A percentile compares a stretch with the other conserved stretches of the same genome.
phyloP scores from a whole-genome alignment of 2,329 filamentous ascomycete genomes.

The Podosphaera aphanis region DNA sequence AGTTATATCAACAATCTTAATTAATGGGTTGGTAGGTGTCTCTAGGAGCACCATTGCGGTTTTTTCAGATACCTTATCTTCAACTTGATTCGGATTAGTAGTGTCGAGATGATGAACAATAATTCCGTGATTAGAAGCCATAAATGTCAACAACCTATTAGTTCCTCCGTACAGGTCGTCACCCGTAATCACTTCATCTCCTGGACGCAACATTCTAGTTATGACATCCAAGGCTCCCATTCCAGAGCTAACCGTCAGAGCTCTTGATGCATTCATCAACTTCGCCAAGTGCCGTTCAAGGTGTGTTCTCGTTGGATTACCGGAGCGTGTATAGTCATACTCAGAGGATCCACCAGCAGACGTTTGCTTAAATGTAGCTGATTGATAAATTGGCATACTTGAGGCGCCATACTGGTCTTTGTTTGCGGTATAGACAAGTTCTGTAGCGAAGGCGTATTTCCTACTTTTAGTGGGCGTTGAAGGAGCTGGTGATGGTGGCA shows the following conservation, averaged over 20 bases:
- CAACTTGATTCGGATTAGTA: slow-evolving; percentile 50
- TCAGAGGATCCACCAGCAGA: slow-evolving; percentile 58
- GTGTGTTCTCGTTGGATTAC: slow-evolving; percentile 88
- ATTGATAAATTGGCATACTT: slow-evolving; percentile 94
- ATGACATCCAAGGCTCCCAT: slow-evolving; percentile 98
- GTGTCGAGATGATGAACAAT: slow-evolving; percentile 93
- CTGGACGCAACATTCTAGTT: slow-evolving; percentile 66
- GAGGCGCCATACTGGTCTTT: slow-evolving; percentile 94
- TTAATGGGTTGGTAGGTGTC: slow-evolving; percentile 89
- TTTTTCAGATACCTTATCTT: slow-evolving; percentile 45
- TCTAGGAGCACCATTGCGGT: slow-evolving; percentile 92
- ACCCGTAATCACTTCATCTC: slow-evolving; percentile 91
- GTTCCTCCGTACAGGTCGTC: slow-evolving; percentile 94
- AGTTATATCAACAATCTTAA: slow-evolving; percentile 89
- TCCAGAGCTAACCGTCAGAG: slow-evolving; percentile 79
- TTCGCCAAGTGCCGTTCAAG: slow-evolving; percentile 92
- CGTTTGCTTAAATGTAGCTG: slow-evolving; percentile 89
- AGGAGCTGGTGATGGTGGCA: slow-evolving; percentile 78
- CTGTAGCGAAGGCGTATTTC: slow-evolving; percentile 83
- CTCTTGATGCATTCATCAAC: slow-evolving; percentile 88
- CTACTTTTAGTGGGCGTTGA: slow-evolving; percentile 71
- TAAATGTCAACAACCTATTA: slow-evolving; percentile 77
- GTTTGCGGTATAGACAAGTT: slow-evolving; percentile 86
- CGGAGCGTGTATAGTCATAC: slow-evolving; percentile 96
- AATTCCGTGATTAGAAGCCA: slow-evolving; percentile 74